Percentiles rank a stretch among this genome's conserved stretches.
These are phyloP conservation scores for Myxozyma monticola DNA, from an alignment of 805 yeast species.

Conservation along the genomic window DNA sequence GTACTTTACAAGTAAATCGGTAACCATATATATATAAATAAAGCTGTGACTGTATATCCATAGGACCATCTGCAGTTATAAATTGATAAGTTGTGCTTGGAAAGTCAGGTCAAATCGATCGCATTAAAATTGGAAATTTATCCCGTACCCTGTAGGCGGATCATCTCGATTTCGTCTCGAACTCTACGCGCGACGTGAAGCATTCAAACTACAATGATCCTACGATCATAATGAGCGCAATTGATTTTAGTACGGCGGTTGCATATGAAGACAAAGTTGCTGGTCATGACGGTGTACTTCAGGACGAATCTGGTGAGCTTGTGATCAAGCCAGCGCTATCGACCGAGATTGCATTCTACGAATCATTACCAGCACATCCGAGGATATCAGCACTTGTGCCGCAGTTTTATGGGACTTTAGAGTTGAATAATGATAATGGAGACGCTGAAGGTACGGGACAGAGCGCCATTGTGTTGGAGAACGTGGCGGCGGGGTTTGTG, in stretches of 20 bases:
- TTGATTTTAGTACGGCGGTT: conserved; percentile 13
- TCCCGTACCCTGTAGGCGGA: too few species aligned
- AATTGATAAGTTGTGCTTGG: too few species aligned
- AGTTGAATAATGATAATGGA: conserved; percentile 27
- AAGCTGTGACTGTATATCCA: too few species aligned
- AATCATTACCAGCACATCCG: conserved; percentile 36
- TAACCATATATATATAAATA: too few species aligned
- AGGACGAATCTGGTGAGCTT: conserved; percentile 61
- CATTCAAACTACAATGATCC: not conserved
- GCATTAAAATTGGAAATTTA: too few species aligned
- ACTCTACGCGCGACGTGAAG: not conserved
- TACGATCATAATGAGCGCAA: not conserved
- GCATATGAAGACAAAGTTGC: conserved; percentile 62
- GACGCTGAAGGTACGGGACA: conserved; percentile 18
- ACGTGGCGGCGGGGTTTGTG: conserved; percentile 59
- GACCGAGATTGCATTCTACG: conserved; percentile 78
- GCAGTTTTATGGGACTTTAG: conserved; percentile 58
- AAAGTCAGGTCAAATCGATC: too few species aligned
- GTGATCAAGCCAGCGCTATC: conserved; percentile 67
- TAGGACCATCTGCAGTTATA: too few species aligned
- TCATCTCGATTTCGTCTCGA: not conserved
- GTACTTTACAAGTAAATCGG: too few species aligned
- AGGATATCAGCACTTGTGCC: conserved; percentile 49
- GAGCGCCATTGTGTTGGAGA: conserved; percentile 63
- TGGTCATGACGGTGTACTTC: conserved; percentile 82